These are phyloP conservation scores for Lasiodiplodia theobromae DNA, from an alignment of 2,329 filamentous ascomycete genomes.

Conservation along the genomic window DNA sequence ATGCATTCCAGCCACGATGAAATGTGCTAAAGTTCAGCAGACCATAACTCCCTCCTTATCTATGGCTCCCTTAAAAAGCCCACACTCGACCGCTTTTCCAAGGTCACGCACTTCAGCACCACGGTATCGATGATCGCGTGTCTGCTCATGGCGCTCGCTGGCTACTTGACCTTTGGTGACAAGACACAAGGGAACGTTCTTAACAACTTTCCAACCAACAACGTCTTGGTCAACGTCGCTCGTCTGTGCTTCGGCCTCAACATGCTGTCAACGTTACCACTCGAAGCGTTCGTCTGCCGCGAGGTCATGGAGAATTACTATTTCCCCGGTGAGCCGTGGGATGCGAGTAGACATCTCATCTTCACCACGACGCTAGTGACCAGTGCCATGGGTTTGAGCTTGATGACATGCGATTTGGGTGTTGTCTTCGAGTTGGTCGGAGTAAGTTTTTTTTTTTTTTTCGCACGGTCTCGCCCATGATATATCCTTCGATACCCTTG, in stretches of 20 bases:
- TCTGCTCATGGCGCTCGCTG: constrained; percentile 83
- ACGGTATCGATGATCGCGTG: constrained; percentile 91
- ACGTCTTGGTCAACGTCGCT: constrained; percentile 92
- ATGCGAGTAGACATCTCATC: constrained; percentile 82
- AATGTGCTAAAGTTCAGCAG: constrained; percentile 40
- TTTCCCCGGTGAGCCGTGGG: constrained; percentile 75
- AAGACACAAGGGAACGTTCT: constrained; percentile 93
- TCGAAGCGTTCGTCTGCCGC: constrained; percentile 96
- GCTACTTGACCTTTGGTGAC: constrained; percentile 92
- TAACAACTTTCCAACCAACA: constrained; percentile 94
- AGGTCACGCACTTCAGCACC: constrained; percentile 93
- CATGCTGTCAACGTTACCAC: constrained; percentile 95
- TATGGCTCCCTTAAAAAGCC: constrained; percentile 94
- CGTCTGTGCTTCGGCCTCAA: constrained; percentile 96
- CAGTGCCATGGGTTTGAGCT: constrained; percentile 75
- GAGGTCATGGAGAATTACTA: constrained; percentile 94
- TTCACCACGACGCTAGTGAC: constrained; percentile 86
- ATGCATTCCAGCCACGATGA: neutral
- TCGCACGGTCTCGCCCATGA: neutral
- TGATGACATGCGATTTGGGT: constrained; percentile 92
- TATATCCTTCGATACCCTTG: neutral
- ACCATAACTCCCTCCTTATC: constrained; percentile 97
- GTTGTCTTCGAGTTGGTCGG: constrained; percentile 96
- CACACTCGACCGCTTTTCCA: constrained; percentile 92
- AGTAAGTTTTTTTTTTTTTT: constrained; percentile 42